Percentiles rank a stretch among this genome's conserved stretches.
These are phyloP conservation scores for Mycena metata DNA, from an alignment of 768 basidiomycete genomes.

Conservation along the genomic window DNA sequence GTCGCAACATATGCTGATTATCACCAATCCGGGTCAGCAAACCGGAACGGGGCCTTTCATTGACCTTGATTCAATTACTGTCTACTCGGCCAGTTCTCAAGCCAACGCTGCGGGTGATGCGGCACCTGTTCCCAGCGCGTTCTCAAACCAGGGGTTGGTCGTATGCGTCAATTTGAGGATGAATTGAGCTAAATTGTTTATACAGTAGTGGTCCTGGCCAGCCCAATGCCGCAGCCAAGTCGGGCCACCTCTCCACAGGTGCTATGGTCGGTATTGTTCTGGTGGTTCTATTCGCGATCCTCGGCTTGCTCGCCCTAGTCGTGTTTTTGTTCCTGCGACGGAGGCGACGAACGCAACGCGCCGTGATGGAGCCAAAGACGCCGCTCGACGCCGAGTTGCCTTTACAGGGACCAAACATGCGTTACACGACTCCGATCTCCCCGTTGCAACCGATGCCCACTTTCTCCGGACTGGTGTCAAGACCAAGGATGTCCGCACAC, in stretches of 20 bases:
- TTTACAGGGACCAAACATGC: conserved; percentile 37
- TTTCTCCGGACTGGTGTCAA: conserved; percentile 23
- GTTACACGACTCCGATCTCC: conserved; percentile 33
- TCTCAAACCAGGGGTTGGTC: conserved; percentile 26
- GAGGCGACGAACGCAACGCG: conserved; percentile 40
- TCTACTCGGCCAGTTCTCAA: conserved; percentile 47
- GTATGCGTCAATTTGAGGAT: neutral
- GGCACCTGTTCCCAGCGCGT: conserved; percentile 11
- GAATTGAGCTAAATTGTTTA: conserved; percentile 15
- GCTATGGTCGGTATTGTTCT: conserved; percentile 29
- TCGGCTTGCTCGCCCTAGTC: conserved; percentile 38
- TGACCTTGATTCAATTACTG: conserved; percentile 58
- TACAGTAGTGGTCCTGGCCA: neutral
- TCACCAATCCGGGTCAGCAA: conserved; percentile 50
- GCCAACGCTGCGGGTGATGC: conserved; percentile 4
- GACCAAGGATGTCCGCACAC: conserved; percentile 40
- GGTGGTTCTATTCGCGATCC: conserved; percentile 1
- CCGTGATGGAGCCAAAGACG: conserved; percentile 20
- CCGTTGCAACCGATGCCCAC: conserved; percentile 36
- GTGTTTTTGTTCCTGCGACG: conserved; percentile 46
- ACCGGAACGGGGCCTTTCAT: conserved; percentile 53
- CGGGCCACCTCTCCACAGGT: conserved; percentile 12
- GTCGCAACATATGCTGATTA: conserved; percentile 54
- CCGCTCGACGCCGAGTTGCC: conserved; percentile 43
- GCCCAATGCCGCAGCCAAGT: neutral